Conservation (phyloP, 805 yeast genomes). For the Kodamaea neixiangensis region DNA sequence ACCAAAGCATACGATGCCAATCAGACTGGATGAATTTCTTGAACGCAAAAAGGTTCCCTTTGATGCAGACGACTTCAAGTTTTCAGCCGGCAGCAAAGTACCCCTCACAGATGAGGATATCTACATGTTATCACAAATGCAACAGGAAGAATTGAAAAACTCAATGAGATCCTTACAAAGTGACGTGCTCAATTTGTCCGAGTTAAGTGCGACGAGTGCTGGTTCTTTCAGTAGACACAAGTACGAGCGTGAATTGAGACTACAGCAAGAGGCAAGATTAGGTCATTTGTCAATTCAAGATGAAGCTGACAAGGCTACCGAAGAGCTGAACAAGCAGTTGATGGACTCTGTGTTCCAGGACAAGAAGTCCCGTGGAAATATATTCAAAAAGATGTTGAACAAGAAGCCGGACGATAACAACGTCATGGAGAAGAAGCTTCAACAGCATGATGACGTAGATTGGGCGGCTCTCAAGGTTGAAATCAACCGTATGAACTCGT, state of each 20-base stretch:
- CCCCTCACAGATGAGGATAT: constrained; percentile 28
- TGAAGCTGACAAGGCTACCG: constrained; percentile 12
- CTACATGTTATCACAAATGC: constrained; percentile 30
- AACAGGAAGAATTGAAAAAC: constrained; percentile 40
- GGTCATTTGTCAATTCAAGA: constrained; percentile 24
- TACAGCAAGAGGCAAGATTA: constrained; percentile 24
- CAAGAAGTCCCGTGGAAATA: constrained; percentile 44
- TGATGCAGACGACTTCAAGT: constrained; percentile 40
- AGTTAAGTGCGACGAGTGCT: constrained; percentile 86
- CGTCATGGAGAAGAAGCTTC: constrained; percentile 36
- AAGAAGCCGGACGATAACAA: constrained; percentile 28
- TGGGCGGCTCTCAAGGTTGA: constrained; percentile 52
- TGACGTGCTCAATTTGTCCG: constrained; percentile 55
- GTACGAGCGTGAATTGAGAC: constrained; percentile 40
- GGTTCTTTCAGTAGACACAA: constrained; percentile 81
- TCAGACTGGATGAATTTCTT: constrained; percentile 6
- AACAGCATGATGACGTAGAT: constrained; percentile 32
- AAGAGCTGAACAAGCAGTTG: constrained; percentile 22
- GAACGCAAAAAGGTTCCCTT: constrained; percentile 24
- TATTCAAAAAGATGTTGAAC: constrained; percentile 46
- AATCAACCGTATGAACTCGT: constrained; percentile 21
- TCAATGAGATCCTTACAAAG: constrained; percentile 46
- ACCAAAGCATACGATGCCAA: constrained; percentile 26
- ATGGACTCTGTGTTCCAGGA: constrained; percentile 47
- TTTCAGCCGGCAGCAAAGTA: constrained; percentile 24